A percentile compares a stretch with the other conserved stretches of the same genome.
phyloP scores from a whole-genome alignment of 164 flowering plant genomes.

The Piper betle region DNA sequence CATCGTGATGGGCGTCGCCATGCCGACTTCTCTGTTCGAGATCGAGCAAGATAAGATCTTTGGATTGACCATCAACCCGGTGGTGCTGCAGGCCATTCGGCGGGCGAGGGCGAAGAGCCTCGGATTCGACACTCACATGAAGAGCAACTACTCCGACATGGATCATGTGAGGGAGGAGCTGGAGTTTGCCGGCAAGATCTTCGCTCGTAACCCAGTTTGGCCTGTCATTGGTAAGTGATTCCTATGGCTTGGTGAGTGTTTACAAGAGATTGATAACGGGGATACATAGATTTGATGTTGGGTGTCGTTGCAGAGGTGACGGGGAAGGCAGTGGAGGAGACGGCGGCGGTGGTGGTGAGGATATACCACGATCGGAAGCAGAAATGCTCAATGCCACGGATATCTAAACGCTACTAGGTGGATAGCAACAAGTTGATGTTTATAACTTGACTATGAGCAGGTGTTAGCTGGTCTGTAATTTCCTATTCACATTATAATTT shows the following conservation, averaged over 20 bases:
- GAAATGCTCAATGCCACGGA: conserved; percentile 65
- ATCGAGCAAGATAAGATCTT: conserved; percentile 64
- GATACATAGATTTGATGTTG: neutral
- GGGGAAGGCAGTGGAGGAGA: conserved; percentile 88
- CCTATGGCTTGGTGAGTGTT: no score
- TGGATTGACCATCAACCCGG: conserved; percentile 63
- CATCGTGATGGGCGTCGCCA: conserved; percentile 52
- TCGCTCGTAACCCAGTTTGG: conserved; percentile 70
- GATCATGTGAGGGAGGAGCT: conserved; percentile 63
- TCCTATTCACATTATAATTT: no score
- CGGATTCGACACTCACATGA: conserved; percentile 30
- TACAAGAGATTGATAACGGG: no score
- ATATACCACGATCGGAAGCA: conserved; percentile 68
- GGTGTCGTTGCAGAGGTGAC: conserved; percentile 59
- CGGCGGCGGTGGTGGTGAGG: conserved; percentile 72
- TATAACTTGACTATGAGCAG: no score
- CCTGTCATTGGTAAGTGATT: conserved; percentile 65
- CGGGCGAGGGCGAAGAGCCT: conserved; percentile 60
- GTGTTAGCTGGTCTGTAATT: no score
- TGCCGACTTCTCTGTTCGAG: conserved; percentile 57
- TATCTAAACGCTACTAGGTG: conserved; percentile 70
- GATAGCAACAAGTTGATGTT: no score
- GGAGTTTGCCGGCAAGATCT: conserved; percentile 49
- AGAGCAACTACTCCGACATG: conserved; percentile 65
- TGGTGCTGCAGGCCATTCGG: conserved; percentile 60